phyloP scores from a whole-genome alignment of 371 early-diverging fungal species.

The Syncephalastrum contaminatum region DNA sequence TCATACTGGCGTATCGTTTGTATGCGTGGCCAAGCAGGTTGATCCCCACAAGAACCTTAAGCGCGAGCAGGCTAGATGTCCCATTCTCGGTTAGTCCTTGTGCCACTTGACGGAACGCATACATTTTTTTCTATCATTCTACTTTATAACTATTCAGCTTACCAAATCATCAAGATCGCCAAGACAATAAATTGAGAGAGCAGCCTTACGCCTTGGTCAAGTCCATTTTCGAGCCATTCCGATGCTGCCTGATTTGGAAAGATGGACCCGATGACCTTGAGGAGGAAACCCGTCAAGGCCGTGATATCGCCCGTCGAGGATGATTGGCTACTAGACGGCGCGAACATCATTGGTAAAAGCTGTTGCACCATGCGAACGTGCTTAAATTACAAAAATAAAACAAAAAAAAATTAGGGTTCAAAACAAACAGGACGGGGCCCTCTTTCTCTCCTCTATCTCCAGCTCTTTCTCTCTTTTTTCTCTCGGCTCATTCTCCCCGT shows the following conservation, averaged over 20 bases:
- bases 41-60: constrained; percentile 75
- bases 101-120: background rate
- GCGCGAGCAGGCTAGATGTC: constrained; percentile 49
- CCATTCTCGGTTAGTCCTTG: background rate
- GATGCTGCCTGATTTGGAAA: too few species aligned
- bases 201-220: constrained; percentile 31
- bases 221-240: constrained; percentile 37
- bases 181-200: constrained; percentile 21
- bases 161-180: constrained; percentile 32
- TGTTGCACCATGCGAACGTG: constrained; percentile 71
- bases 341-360: constrained; percentile 62
- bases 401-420: background rate
- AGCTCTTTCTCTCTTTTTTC: too few species aligned
- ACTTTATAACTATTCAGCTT: constrained; percentile 6
- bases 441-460: too few species aligned
- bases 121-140: too few species aligned
- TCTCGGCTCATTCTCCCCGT: background rate
- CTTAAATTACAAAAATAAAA: constrained; percentile 12
- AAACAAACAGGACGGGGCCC: too few species aligned
- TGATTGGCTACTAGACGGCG: too few species aligned
- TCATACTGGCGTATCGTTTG: constrained; percentile 59
- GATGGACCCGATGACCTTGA: too few species aligned
- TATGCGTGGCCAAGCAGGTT: constrained; percentile 72
- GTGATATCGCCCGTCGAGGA: too few species aligned
- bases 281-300: too few species aligned